Evolutionary conservation across 192 early-diverging fungal species (phyloP).

Genomic region (Cetraspora pellucida): DNA sequence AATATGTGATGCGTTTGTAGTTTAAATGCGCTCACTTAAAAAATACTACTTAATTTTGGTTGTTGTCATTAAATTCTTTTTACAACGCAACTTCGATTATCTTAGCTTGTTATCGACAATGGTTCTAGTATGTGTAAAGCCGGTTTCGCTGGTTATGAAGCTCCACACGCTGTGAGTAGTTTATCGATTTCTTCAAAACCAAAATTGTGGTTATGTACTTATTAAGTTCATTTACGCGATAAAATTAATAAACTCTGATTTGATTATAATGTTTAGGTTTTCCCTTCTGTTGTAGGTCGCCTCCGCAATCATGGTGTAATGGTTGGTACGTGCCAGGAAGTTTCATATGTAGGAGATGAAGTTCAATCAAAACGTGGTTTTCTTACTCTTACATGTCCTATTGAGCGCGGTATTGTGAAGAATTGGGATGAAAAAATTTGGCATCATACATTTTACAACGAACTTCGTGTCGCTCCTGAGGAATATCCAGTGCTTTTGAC

Average conservation of each 20-base stretch:
- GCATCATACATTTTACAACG: slow-evolving; percentile 98
- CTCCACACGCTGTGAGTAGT: slow-evolving; percentile 76
- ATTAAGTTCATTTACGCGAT: not conserved
- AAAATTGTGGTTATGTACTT: no score
- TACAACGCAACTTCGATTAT: not conserved
- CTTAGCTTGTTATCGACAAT: slow-evolving; percentile 86
- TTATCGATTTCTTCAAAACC: not conserved
- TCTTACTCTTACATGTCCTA: slow-evolving; percentile 84
- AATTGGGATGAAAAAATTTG: slow-evolving; percentile 96
- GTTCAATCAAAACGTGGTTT: slow-evolving; percentile 91
- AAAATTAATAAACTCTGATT: not conserved
- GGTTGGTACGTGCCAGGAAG: slow-evolving; percentile 92
- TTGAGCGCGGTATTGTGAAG: slow-evolving; percentile 91
- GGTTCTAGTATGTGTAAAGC: slow-evolving; percentile 96
- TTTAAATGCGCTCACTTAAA: no score
- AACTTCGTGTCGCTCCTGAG: slow-evolving; percentile 96
- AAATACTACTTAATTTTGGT: no score
- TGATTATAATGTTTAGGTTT: slow-evolving; percentile 21
- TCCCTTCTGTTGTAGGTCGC: slow-evolving; percentile 85
- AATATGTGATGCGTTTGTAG: no score
- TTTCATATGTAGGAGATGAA: slow-evolving; percentile 89
- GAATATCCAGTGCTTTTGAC: slow-evolving; percentile 98
- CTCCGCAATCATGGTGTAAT: slow-evolving; percentile 87
- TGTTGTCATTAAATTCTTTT: slow-evolving; percentile 18
- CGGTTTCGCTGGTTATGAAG: slow-evolving; percentile 91